Conservation (phyloP, 1,284 basidiomycete species). For the Fomitopsis palustris region DNA sequence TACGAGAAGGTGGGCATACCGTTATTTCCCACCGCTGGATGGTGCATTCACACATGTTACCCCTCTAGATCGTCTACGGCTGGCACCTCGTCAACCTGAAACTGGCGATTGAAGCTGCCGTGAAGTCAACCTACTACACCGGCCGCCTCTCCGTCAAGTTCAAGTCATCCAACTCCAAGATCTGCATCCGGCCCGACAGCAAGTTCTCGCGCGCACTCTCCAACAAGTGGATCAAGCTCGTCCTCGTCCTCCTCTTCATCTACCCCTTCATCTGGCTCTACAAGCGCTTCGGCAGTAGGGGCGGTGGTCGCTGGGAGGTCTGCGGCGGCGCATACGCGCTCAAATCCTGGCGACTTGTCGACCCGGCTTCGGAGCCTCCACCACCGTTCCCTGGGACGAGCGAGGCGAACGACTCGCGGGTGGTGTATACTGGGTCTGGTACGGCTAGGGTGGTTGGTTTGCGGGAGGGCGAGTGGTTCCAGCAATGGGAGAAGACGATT, state of each 20-base stretch:
- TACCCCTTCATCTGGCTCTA: conserved; percentile 76
- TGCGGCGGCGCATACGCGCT: conserved; percentile 68
- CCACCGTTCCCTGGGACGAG: conserved; percentile 14
- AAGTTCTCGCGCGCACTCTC: conserved; percentile 56
- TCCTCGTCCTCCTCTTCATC: conserved; percentile 60
- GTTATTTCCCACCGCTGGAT: no score
- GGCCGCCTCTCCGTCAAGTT: conserved; percentile 51
- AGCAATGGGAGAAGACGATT: conserved; percentile 69
- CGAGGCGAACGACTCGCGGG: conserved; percentile 14
- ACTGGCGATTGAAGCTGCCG: conserved; percentile 46
- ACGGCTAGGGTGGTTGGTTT: conserved; percentile 45
- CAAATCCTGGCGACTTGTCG: conserved; percentile 40
- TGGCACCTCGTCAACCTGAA: conserved; percentile 64
- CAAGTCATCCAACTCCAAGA: conserved; percentile 35
- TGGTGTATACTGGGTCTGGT: conserved; percentile 30
- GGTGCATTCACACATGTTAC: not conserved
- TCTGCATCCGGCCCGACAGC: conserved; percentile 63
- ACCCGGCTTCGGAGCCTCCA: conserved; percentile 22
- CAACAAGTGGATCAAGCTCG: conserved; percentile 60
- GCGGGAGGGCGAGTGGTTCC: conserved; percentile 75
- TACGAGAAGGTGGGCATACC: conserved; percentile 47
- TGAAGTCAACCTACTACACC: conserved; percentile 48
- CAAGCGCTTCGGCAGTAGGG: conserved; percentile 53
- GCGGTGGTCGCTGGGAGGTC: conserved; percentile 66
- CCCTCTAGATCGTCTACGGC: conserved; percentile 52